These are phyloP conservation scores for Hamamelis virginiana DNA, from an alignment of 164 flowering plant species.

Conservation along the genomic window DNA sequence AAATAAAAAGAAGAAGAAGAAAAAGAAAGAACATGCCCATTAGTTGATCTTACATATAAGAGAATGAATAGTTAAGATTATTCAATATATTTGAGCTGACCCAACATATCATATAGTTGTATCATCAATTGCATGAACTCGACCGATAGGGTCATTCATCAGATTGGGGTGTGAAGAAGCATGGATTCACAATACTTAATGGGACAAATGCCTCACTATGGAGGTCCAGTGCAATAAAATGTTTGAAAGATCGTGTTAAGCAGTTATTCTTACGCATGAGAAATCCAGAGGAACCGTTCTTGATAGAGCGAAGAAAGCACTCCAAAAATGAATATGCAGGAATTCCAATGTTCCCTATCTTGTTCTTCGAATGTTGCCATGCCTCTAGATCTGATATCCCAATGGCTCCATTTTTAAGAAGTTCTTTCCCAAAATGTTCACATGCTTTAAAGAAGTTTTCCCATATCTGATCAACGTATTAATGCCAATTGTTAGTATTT, in stretches of 20 bases:
- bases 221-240: background rate
- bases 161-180: background rate
- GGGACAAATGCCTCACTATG: background rate
- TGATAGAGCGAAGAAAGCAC: constrained; percentile 40
- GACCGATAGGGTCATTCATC: background rate
- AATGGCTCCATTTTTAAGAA: constrained; percentile 27
- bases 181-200: background rate
- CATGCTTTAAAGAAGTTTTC: constrained; percentile 33
- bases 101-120: no score
- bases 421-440: constrained; percentile 29
- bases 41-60: no score
- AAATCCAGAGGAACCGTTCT: constrained; percentile 39
- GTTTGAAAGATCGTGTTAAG: background rate
- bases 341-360: constrained; percentile 35
- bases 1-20: no score
- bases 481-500: no score
- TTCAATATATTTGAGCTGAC: no score
- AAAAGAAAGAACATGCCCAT: no score
- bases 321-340: constrained; percentile 40
- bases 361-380: constrained; percentile 39
- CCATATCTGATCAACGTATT: constrained; percentile 19
- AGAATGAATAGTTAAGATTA: no score
- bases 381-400: constrained; percentile 23
- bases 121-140: background rate
- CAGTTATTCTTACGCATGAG: constrained; percentile 33